These are phyloP conservation scores for Monilinia polystroma DNA, from an alignment of 2,329 filamentous ascomycete species.

Conservation along the genomic window DNA sequence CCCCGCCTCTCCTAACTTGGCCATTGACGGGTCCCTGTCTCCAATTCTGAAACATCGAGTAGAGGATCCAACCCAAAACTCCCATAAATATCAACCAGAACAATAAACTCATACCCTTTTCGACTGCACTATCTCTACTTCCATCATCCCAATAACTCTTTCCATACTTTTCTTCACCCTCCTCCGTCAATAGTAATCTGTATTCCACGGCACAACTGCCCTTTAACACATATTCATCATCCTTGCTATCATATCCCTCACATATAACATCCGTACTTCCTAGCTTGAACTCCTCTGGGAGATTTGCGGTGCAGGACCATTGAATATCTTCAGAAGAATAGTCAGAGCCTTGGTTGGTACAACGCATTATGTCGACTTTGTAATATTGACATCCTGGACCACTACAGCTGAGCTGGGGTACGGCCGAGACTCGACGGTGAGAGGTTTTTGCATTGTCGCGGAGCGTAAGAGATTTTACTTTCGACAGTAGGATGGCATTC, in stretches of 20 bases:
- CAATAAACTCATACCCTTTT: constrained; percentile 41
- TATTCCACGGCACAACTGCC: constrained; percentile 95
- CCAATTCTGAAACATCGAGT: constrained; percentile 47
- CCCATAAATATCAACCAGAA: constrained; percentile 64
- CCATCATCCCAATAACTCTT: constrained; percentile 17
- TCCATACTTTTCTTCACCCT: constrained; percentile 69
- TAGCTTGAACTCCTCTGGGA: constrained; percentile 65
- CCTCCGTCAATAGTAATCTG: constrained; percentile 71
- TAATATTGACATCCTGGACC: constrained; percentile 54
- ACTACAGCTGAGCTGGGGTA: constrained; percentile 79
- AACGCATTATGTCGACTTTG: constrained; percentile 79
- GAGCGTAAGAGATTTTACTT: constrained; percentile 77
- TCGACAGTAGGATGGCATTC: constrained; percentile 58
- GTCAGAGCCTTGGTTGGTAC: constrained; percentile 77
- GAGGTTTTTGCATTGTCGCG: constrained; percentile 66
- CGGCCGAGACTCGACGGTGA: constrained; percentile 70
- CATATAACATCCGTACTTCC: constrained; percentile 88
- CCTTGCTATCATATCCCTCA: constrained; percentile 75
- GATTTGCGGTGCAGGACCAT: constrained; percentile 76
- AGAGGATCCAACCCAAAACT: constrained; percentile 62
- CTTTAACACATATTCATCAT: constrained; percentile 84
- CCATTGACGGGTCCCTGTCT: constrained; percentile 39
- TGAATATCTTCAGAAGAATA: constrained; percentile 81
- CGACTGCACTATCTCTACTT: constrained; percentile 6
- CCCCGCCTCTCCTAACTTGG: constrained; percentile 35